Conservation (phyloP, 768 basidiomycete species). For the Sarcodon aspratus region DNA sequence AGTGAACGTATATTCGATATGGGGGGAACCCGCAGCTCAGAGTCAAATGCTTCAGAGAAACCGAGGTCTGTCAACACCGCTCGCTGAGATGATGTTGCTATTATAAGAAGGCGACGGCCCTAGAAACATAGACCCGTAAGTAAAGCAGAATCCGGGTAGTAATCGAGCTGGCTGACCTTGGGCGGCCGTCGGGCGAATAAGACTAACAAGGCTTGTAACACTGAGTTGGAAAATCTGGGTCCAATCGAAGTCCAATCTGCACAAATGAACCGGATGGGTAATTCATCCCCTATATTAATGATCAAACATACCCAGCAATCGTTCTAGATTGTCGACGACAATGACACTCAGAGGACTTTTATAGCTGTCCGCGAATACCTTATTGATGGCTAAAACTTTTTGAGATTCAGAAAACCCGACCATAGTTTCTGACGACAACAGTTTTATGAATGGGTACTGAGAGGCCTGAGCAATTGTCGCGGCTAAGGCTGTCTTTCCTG, state of each 20-base stretch:
- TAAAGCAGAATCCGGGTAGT: neutral
- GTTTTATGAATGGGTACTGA: constrained; percentile 96
- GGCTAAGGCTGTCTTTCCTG: constrained; percentile 92
- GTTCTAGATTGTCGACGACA: constrained; percentile 90
- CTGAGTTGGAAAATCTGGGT: constrained; percentile 90
- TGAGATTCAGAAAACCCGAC: constrained; percentile 89
- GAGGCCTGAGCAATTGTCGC: constrained; percentile 91
- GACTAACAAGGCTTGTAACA: constrained; percentile 84
- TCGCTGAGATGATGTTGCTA: constrained; percentile 87
- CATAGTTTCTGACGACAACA: constrained; percentile 94
- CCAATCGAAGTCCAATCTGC: constrained; percentile 98
- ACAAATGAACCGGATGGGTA: neutral
- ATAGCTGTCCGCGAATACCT: constrained; percentile 90
- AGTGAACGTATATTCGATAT: constrained; percentile 61
- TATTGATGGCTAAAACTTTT: constrained; percentile 85
- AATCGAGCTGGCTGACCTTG: constrained; percentile 43
- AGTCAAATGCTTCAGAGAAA: constrained; percentile 80
- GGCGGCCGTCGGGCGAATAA: constrained; percentile 84
- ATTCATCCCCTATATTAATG: neutral
- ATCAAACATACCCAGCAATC: constrained; percentile 63
- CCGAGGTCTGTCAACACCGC: constrained; percentile 83
- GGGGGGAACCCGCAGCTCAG: constrained; percentile 77
- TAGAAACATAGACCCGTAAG: constrained; percentile 18
- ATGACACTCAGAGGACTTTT: constrained; percentile 96
- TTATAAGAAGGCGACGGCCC: constrained; percentile 85